These are phyloP conservation scores for Eucalyptus erythrocorys DNA, from an alignment of 345 rosid species.

Conservation along the genomic window DNA sequence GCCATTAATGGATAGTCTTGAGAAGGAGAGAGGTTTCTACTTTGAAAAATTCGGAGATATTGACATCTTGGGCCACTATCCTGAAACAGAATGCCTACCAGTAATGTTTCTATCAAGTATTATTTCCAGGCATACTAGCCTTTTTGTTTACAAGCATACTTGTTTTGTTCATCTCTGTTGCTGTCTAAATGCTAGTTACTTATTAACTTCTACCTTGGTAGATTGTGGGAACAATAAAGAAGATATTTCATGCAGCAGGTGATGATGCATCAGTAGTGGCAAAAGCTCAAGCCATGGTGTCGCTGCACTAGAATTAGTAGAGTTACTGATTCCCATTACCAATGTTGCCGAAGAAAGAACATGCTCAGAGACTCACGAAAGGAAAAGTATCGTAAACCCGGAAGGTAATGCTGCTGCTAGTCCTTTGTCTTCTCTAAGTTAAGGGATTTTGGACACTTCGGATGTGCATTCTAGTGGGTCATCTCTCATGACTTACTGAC, in stretches of 20 bases:
- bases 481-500: conserved; percentile 73
- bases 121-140: neutral
- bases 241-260: neutral
- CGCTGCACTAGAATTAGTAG: conserved; percentile 17
- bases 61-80: conserved; percentile 70
- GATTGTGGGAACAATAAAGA: no score
- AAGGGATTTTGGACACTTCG: conserved; percentile 73
- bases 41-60: conserved; percentile 81
- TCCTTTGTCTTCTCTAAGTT: conserved; percentile 60
- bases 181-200: no score
- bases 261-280: neutral
- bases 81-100: conserved; percentile 44
- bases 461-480: conserved; percentile 83
- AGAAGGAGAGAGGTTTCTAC: conserved; percentile 92
- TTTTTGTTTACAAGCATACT: neutral
- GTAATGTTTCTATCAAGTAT: conserved; percentile 12
- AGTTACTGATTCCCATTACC: conserved; percentile 40
- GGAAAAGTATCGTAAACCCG: conserved; percentile 52
- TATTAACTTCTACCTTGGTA: no score
- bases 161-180: neutral
- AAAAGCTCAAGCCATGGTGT: neutral
- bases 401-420: conserved; percentile 67
- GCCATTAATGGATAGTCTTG: conserved; percentile 79
- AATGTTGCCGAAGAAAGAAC: conserved; percentile 57
- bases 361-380: conserved; percentile 49